phyloP scores from a whole-genome alignment of 768 basidiomycete species.

The Pleurotus sapidus region DNA sequence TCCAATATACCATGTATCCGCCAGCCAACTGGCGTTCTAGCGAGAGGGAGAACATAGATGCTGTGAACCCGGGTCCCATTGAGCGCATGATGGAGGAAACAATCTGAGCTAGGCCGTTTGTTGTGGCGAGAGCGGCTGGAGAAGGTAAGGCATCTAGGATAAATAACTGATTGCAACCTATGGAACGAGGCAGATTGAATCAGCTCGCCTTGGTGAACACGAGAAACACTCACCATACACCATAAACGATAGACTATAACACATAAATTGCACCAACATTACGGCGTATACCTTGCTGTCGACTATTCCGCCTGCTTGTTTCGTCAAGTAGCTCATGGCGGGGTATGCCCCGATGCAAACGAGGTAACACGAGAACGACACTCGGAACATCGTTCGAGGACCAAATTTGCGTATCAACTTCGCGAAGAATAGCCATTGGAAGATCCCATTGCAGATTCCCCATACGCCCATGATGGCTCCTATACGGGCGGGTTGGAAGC shows the following conservation, averaged over 20 bases:
- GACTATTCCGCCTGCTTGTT: neutral
- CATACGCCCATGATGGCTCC: conserved; percentile 54
- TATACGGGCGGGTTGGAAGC: conserved; percentile 58
- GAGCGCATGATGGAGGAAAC: conserved; percentile 29
- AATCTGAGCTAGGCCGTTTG: conserved; percentile 20
- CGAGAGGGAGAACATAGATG: conserved; percentile 40
- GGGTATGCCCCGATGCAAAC: conserved; percentile 2
- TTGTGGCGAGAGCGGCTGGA: neutral
- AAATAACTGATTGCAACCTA: conserved; percentile 4
- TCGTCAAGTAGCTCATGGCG: neutral
- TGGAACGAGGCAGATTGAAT: neutral
- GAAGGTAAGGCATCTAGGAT: neutral
- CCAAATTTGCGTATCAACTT: neutral
- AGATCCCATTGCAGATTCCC: conserved; percentile 48
- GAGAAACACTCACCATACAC: neutral
- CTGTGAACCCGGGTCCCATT: conserved; percentile 35
- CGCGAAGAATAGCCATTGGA: conserved; percentile 27
- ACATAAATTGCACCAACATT: neutral
- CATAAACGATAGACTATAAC: conserved; percentile 1
- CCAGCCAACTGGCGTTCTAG: conserved; percentile 32
- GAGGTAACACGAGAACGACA: neutral
- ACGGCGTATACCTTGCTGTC: neutral
- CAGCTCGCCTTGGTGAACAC: neutral
- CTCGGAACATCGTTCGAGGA: neutral
- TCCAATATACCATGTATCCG: conserved; percentile 32